Evolutionary conservation across 495 filamentous ascomycete genomes (phyloP), one percentile per base, ranked within the genome.

Genomic region (Aspergillus campestris): DNA sequence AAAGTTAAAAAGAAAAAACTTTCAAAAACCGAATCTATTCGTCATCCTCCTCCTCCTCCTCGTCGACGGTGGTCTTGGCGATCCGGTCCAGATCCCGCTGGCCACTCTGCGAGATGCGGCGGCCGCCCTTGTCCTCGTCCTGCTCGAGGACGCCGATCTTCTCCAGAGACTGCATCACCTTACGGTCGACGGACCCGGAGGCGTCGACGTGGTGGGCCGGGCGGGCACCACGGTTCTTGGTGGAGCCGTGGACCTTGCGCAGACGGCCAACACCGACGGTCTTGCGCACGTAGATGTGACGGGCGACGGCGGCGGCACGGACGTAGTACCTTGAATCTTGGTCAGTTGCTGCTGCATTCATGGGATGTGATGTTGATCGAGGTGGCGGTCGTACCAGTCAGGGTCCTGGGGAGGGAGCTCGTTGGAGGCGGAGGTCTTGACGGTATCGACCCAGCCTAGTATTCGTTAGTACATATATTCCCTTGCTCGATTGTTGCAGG

Each of bases 241-340:
- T 83, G 52, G 77, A 85, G 64, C 92, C 92, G 77, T 98, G 92
- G 48, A 87, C 86, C 72, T 91, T 92, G 63, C 83, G 81, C 55
- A 95, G 77, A 59, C 89, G 86, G 65, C 87, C 87, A 49, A 98
- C 90, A 77, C 92, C 92, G 64, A 98, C 90, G 61, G 90, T 95
- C 79, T 97, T 97, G 72, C 92, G 83, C 69, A 98, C 81, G 78
- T 98, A 98, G 78, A 97, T 80, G 75, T 98, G 92, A 64, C 92
- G 92, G 58, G 92, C 92, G 66, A 96, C 82, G 57, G 89, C 77
- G 57, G 92, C 92, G 64, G 91, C 89, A 64, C 92, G 91, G 69
- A 95, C 79, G 84, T 97, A 98, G 84, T 87, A 98, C 81, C 80
- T 82, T 50, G 13, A 42, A 24, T 40, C 39, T 41, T 13, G 36